Evolutionary conservation across 768 basidiomycete genomes (phyloP).

Genomic region (Calocybe gangraenosa): DNA sequence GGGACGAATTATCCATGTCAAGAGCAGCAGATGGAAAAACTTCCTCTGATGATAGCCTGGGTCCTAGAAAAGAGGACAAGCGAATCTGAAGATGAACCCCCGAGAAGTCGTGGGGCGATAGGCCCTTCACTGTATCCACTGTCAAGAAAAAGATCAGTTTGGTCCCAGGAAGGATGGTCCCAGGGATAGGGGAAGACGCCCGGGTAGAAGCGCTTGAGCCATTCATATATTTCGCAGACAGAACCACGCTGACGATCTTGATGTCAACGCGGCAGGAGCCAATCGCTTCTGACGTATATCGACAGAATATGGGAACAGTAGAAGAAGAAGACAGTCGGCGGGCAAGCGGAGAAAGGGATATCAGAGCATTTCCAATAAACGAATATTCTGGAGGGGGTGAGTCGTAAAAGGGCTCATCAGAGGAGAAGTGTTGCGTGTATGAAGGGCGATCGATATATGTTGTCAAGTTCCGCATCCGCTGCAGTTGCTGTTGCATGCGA

Average conservation of each 20-base stretch:
- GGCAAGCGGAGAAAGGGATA: slow-evolving; percentile 79
- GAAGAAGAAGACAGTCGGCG: slow-evolving; percentile 70
- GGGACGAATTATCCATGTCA: slow-evolving; percentile 65
- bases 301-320: slow-evolving; percentile 87
- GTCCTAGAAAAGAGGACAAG: slow-evolving; percentile 81
- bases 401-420: slow-evolving; percentile 91
- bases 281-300: slow-evolving; percentile 92
- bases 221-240: slow-evolving; percentile 55
- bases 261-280: slow-evolving; percentile 89
- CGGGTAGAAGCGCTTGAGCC: slow-evolving; percentile 67
- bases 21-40: slow-evolving; percentile 73
- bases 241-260: slow-evolving; percentile 69
- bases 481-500: slow-evolving; percentile 82
- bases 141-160: slow-evolving; percentile 83
- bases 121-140: slow-evolving; percentile 84
- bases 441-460: slow-evolving; percentile 89
- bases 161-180: slow-evolving; percentile 64
- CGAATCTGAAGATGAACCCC: slow-evolving; percentile 84
- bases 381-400: slow-evolving; percentile 84
- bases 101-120: slow-evolving; percentile 87
- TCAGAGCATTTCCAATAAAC: slow-evolving; percentile 83
- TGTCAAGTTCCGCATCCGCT: slow-evolving; percentile 90
- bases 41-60: slow-evolving; percentile 67
- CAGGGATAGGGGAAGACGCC: slow-evolving; percentile 70
- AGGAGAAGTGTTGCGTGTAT: slow-evolving; percentile 91